phyloP scores from a whole-genome alignment of 371 early-diverging fungal species.

The Choanephora cucurbitarum region DNA sequence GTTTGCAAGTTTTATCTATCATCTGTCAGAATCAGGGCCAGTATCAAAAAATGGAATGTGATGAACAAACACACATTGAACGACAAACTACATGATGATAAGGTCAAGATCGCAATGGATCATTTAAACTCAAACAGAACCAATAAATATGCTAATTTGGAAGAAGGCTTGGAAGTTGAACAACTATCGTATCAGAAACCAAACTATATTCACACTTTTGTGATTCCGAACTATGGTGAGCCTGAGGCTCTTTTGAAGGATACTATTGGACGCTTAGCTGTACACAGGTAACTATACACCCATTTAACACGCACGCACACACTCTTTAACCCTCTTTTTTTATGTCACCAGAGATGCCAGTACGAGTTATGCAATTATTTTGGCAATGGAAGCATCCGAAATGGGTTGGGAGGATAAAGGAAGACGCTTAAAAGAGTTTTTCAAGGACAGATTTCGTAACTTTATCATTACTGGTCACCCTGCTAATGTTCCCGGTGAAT shows the following conservation, averaged over 20 bases:
- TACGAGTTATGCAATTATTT: slow-evolving; percentile 54
- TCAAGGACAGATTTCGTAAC: slow-evolving; percentile 48
- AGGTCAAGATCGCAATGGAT: slow-evolving; percentile 12
- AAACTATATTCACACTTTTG: slow-evolving; percentile 46
- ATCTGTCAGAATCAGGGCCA: slow-evolving; percentile 33
- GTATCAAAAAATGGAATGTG: slow-evolving; percentile 35
- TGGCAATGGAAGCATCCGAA: slow-evolving; percentile 84
- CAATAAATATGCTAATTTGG: slow-evolving; percentile 9
- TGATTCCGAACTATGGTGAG: slow-evolving; percentile 68
- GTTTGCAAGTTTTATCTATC: slow-evolving; percentile 48
- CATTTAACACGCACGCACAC: no score
- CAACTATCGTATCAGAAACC: slow-evolving; percentile 9
- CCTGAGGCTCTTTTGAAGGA: slow-evolving; percentile 48
- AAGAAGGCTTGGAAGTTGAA: slow-evolving; percentile 13
- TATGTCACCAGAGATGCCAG: slow-evolving; percentile 33
- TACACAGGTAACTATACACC: slow-evolving; percentile 34
- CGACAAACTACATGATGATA: slow-evolving; percentile 16
- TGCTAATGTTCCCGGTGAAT: slow-evolving; percentile 65
- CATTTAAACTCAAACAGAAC: neutral
- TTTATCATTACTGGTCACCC: slow-evolving; percentile 74
- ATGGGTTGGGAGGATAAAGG: slow-evolving; percentile 61
- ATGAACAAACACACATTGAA: slow-evolving; percentile 8
- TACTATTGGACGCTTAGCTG: slow-evolving; percentile 45
- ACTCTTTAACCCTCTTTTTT: no score
- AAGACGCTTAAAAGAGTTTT: slow-evolving; percentile 47